Percentiles rank a stretch among this genome's conserved stretches.
phyloP scores from a whole-genome alignment of 2,329 filamentous ascomycete species.

The Diaporthe citriasiana region DNA sequence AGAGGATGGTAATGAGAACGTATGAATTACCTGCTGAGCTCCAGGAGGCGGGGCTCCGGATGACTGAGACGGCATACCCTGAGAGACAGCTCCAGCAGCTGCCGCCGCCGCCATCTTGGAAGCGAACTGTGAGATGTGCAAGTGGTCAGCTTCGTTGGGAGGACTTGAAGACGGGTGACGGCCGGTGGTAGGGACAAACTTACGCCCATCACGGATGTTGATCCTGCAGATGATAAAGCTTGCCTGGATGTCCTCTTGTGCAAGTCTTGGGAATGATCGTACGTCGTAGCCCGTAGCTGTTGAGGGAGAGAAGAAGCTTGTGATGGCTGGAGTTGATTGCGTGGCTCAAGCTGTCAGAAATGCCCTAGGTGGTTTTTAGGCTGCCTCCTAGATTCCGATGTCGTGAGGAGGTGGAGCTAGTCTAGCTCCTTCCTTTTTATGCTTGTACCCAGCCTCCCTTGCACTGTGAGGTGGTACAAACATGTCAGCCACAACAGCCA shows the following conservation, averaged over 20 bases:
- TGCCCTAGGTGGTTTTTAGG: neutral
- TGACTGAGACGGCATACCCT: neutral
- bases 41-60: conserved; percentile 2
- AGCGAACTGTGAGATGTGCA: conserved; percentile 7
- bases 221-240: neutral
- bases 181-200: neutral
- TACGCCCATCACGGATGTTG: conserved; percentile 3
- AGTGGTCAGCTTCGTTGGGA: neutral
- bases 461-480: neutral
- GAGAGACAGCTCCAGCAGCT: conserved; percentile 2
- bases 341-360: conserved; percentile 12
- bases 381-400: neutral
- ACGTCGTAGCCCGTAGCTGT: neutral
- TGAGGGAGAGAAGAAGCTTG: neutral
- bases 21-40: neutral
- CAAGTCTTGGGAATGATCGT: neutral
- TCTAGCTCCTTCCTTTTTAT: neutral
- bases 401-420: conserved; percentile 4
- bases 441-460: neutral
- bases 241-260: neutral
- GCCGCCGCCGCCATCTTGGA: conserved; percentile 17
- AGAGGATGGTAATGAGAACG: neutral
- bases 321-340: conserved; percentile 1
- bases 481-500: neutral
- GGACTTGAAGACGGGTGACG: neutral